A percentile compares a stretch with the other conserved stretches of the same genome.
Conservation (phyloP, 192 early-diverging fungal species). For the Dispira simplex region DNA sequence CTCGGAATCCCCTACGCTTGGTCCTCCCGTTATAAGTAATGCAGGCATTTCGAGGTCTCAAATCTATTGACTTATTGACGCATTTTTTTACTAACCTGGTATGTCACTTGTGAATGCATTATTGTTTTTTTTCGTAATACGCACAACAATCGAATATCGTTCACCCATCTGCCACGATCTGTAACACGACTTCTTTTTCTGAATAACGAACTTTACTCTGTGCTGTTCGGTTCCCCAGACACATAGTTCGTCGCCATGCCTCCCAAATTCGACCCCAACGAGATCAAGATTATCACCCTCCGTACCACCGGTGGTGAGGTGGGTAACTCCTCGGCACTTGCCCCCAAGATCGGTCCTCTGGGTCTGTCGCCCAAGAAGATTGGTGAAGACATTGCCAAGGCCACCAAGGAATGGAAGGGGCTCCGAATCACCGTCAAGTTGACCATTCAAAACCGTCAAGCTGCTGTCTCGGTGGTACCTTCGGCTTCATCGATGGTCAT, state of each 20-base stretch:
- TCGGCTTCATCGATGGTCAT: conserved; percentile 94
- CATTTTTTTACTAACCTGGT: too few species aligned
- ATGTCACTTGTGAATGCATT: too few species aligned
- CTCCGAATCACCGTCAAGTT: conserved; percentile 95
- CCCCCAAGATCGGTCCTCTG: conserved; percentile 99
- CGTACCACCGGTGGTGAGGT: conserved; percentile 98
- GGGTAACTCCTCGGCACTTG: conserved; percentile 90
- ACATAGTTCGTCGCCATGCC: conserved; percentile 39
- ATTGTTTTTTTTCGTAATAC: too few species aligned
- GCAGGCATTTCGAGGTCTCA: too few species aligned
- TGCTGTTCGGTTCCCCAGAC: too few species aligned
- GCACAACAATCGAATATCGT: too few species aligned
- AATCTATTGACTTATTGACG: too few species aligned
- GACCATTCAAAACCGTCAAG: conserved; percentile 99
- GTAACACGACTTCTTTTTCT: too few species aligned
- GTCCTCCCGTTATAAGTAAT: too few species aligned
- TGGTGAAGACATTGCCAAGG: conserved; percentile 99
- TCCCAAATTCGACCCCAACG: conserved; percentile 76
- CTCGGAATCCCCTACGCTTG: too few species aligned
- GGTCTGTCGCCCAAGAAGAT: conserved; percentile 99
- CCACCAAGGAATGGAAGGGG: conserved; percentile 98
- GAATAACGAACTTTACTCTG: too few species aligned
- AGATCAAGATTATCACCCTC: conserved; percentile 75
- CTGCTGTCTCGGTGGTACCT: conserved; percentile 89
- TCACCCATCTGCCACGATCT: too few species aligned